Evolutionary conservation across 208 protist genomes (phyloP), one percentile per base, ranked within the genome.

Genomic region (Leptomonas seymouri): DNA sequence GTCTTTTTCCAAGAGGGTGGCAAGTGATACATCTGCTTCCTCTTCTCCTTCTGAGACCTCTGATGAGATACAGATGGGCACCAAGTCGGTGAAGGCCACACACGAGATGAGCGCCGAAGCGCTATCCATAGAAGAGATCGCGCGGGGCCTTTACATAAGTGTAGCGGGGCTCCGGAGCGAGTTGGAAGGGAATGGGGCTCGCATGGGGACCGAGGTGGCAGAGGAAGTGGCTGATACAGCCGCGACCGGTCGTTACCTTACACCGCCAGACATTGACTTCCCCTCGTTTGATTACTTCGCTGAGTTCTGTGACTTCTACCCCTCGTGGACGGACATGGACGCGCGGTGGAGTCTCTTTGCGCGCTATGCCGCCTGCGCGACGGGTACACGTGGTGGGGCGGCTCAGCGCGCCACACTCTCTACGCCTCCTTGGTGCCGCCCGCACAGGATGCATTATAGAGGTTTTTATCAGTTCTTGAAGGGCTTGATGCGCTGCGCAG

Each of bases 271-370:
- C 3, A 8, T 63, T 21, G 23, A 12, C 46, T 67, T 67, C 23
- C 61, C 49, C 2, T 7, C 36, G 6, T 67, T 67, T 27, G 61
- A 67, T 46, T 67, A 67, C 61, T 67, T 67, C n/a, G 61, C 61
- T 0, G 61, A 67, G 61, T 67, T 44, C 16, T 67, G 61, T 23
- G 49, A 67, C 36, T n/a, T 67, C 15, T 67, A 67, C 49, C 20
- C 49, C 0, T 9, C 31, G 3, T 21, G 46, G 11, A 31, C 49
- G 1, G 31, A 34, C 5, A 14, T 67, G 1, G 61, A 67, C 11
- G 23, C 30, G 48, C 61, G 61, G 15, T 67, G 61, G 61, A 8
- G 2, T 34, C 20, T 67, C 34, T 67, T 67, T 23, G 7, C 16
- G 7, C 11, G 18, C 34, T 67, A 57, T 16, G 61, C 61, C 2